phyloP scores from a whole-genome alignment of 78 protist species.

The Speleostelium caveatum region DNA sequence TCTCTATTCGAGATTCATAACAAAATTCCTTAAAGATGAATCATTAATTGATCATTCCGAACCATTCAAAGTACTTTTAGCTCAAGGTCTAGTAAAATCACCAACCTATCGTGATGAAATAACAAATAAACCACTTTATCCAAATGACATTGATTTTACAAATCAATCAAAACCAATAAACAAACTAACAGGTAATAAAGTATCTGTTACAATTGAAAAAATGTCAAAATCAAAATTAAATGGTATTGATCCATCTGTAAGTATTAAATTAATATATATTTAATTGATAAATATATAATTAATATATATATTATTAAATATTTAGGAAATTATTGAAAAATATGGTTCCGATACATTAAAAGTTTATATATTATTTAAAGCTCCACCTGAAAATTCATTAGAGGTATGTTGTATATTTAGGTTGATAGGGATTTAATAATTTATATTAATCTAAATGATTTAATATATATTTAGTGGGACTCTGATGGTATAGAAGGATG shows the following conservation, averaged over 20 bases:
- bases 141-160: slow-evolving; percentile 25
- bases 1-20: slow-evolving; percentile 94
- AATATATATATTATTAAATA: neutral
- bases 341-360: slow-evolving; percentile 79
- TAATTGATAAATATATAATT: neutral
- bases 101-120: slow-evolving; percentile 49
- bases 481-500: slow-evolving; percentile 85
- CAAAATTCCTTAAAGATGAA: slow-evolving; percentile 73
- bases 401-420: slow-evolving; percentile 39
- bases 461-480: slow-evolving; percentile 71
- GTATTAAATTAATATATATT: neutral
- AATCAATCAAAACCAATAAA: slow-evolving; percentile 6
- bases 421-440: too few relatives aligned
- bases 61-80: slow-evolving; percentile 84
- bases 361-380: slow-evolving; percentile 87
- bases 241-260: slow-evolving; percentile 93
- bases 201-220: slow-evolving; percentile 73
- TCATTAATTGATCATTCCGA: slow-evolving; percentile 49
- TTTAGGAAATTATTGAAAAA: slow-evolving; percentile 64
- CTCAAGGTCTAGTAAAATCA: slow-evolving; percentile 81
- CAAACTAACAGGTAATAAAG: slow-evolving; percentile 12
- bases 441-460: too few relatives aligned
- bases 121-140: slow-evolving; percentile 48
- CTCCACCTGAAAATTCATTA: slow-evolving; percentile 85
- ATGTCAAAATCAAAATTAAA: slow-evolving; percentile 93